phyloP scores from a whole-genome alignment of 1,284 basidiomycete genomes.

The Cutaneotrichosporon dermatis region DNA sequence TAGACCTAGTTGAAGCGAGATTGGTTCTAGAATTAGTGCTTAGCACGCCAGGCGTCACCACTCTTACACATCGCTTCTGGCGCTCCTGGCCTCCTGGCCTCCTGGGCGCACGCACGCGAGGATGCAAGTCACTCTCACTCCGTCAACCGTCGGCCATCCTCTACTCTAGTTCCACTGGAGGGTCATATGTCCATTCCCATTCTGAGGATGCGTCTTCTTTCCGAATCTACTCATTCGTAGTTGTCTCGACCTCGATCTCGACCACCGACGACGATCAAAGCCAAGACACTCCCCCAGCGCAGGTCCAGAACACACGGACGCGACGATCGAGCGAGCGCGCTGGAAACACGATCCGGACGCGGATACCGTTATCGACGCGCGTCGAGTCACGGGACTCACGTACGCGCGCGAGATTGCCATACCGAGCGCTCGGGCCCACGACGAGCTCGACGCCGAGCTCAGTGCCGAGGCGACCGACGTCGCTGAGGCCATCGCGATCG shows the following conservation, averaged over 20 bases:
- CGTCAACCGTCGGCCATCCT: too few relatives aligned
- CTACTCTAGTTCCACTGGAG: too few relatives aligned
- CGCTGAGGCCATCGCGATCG: background rate
- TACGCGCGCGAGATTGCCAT: background rate
- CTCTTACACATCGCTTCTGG: background rate
- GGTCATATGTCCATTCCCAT: background rate
- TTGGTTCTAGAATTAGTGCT: too few relatives aligned
- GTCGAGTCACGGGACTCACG: background rate
- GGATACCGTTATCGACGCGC: background rate
- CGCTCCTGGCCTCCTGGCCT: background rate
- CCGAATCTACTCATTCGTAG: constrained; percentile 3
- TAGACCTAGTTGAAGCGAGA: too few relatives aligned
- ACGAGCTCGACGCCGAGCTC: background rate
- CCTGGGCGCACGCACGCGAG: background rate
- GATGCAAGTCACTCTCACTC: background rate
- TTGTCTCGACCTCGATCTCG: background rate
- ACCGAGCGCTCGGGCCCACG: background rate
- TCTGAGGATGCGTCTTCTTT: background rate
- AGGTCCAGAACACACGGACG: too few relatives aligned
- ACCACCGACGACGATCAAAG: too few relatives aligned
- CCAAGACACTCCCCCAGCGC: too few relatives aligned
- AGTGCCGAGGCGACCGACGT: background rate
- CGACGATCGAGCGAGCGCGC: too few relatives aligned
- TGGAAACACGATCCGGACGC: background rate
- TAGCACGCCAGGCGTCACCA: constrained; percentile 2